Percentiles rank a stretch among this genome's conserved stretches.
phyloP scores from a whole-genome alignment of 2,329 filamentous ascomycete genomes.

The Cadophora malorum region DNA sequence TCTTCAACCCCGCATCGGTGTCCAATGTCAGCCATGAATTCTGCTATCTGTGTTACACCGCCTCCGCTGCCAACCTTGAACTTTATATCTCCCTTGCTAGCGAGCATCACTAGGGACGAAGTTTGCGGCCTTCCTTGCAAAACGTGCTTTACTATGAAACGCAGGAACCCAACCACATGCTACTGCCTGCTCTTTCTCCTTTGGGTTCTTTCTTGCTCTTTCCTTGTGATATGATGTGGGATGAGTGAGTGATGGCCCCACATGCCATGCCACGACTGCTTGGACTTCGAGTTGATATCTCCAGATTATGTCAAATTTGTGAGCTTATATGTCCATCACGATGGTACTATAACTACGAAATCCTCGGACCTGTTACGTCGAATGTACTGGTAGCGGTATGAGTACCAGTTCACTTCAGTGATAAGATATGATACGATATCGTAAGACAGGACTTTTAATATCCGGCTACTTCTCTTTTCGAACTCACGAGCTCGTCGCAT shows the following conservation, averaged over 20 bases:
- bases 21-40: too few species aligned
- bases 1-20: too few species aligned
- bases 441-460: neutral
- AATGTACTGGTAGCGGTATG: neutral
- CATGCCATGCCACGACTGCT: neutral
- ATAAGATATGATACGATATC: neutral
- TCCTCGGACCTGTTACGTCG: neutral
- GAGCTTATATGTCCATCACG: neutral
- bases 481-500: neutral
- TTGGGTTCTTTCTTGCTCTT: neutral
- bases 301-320: neutral
- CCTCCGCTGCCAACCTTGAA: too few species aligned
- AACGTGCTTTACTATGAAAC: too few species aligned
- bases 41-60: too few species aligned
- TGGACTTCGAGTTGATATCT: neutral
- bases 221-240: neutral
- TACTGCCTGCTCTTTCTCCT: neutral
- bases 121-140: too few species aligned
- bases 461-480: neutral
- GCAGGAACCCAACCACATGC: too few species aligned
- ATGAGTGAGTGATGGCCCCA: neutral
- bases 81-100: too few species aligned
- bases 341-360: neutral
- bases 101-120: too few species aligned
- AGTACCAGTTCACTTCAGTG: neutral